Percentiles rank a stretch among this genome's conserved stretches.
Evolutionary conservation across 1,139 yeast genomes (phyloP).

Genomic region (Debaryomyces subglobosus): DNA sequence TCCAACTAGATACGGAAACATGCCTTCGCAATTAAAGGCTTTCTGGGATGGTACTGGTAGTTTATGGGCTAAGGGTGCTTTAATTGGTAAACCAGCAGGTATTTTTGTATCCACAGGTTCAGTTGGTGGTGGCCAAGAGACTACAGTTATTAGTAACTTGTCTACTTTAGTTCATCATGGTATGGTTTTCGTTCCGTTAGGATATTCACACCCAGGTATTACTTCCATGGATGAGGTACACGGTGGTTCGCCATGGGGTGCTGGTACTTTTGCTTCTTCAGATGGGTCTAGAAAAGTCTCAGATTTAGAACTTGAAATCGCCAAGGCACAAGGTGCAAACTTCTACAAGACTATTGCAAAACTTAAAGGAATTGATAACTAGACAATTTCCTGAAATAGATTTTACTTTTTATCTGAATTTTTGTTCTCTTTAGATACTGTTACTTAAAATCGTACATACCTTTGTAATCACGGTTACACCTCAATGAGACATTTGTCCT

Average conservation of each 20-base stretch:
- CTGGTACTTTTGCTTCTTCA: slow-evolving; percentile 41
- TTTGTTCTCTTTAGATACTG: too few relatives aligned
- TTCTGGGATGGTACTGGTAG: slow-evolving; percentile 45
- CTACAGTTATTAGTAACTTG: slow-evolving; percentile 36
- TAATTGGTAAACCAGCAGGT: slow-evolving; percentile 43
- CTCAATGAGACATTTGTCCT: too few relatives aligned
- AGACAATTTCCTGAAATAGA: background rate
- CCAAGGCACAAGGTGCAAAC: slow-evolving; percentile 36
- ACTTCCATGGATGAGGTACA: slow-evolving; percentile 36
- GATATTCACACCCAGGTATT: slow-evolving; percentile 34
- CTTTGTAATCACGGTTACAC: too few relatives aligned
- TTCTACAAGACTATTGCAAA: slow-evolving; percentile 30
- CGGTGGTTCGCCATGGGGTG: slow-evolving; percentile 49
- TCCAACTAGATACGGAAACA: slow-evolving; percentile 43
- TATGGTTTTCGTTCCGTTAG: slow-evolving; percentile 41
- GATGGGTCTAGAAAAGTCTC: slow-evolving; percentile 42
- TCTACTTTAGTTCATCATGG: slow-evolving; percentile 42
- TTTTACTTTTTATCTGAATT: background rate
- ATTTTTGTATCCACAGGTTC: slow-evolving; percentile 41
- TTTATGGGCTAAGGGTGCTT: slow-evolving; percentile 41
- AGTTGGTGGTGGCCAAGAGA: slow-evolving; percentile 46
- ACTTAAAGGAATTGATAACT: slow-evolving; percentile 13
- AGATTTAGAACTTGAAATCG: slow-evolving; percentile 37
- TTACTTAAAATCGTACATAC: too few relatives aligned
- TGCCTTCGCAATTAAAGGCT: slow-evolving; percentile 43